Evolutionary conservation across 805 yeast species (phyloP), one percentile per base, ranked within the genome.

Genomic region (Suhomyces prunicola): DNA sequence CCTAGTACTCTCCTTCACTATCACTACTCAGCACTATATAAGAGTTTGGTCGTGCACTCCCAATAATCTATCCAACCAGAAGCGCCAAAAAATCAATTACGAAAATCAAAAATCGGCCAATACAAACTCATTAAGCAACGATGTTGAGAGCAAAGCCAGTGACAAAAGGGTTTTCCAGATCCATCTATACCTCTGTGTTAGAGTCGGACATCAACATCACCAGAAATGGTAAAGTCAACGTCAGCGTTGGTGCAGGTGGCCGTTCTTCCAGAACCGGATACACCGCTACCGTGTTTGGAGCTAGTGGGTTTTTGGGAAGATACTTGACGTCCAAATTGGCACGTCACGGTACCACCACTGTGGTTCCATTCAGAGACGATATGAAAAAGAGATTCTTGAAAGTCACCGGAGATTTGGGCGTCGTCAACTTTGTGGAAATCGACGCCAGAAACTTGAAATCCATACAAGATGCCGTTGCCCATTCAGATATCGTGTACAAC

Each of bases 241-340:
- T 87, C 44, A 69, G 88, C n/a, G 75, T 78, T 35, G 96, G 96
- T 55, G 72, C 81, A 48, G 94, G 96, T 46, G 96, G 96, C 29
- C 79, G 89, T 54, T 86, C 93, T 4, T 88, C 96, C 27, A 81
- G 96, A 74, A 85, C 93, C 7, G 96, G 96, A 2, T 88, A 84
- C 71, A 88, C 92, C 3, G 96, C 92, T 22, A 88, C 96, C 1
- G 94, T 90, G 2, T 90, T 90, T 65, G 96, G 96, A 8, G 88
- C 86, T 36, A 74, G 85, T 46, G 96, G 96, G 1, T 85, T 86
- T 68, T 72, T 90, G 54, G 96, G 96, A 46, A 81, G 90, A 47
- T 81, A 86, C 59, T 69, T 90, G 56, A 80, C 83, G 17, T 74
- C 92, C 35, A 86, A 85, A 64, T 76, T 90, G 60, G 96, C 93